A percentile compares a stretch with the other conserved stretches of the same genome.
Evolutionary conservation across 768 basidiomycete genomes (phyloP).

Genomic region (Boletus insuetus): DNA sequence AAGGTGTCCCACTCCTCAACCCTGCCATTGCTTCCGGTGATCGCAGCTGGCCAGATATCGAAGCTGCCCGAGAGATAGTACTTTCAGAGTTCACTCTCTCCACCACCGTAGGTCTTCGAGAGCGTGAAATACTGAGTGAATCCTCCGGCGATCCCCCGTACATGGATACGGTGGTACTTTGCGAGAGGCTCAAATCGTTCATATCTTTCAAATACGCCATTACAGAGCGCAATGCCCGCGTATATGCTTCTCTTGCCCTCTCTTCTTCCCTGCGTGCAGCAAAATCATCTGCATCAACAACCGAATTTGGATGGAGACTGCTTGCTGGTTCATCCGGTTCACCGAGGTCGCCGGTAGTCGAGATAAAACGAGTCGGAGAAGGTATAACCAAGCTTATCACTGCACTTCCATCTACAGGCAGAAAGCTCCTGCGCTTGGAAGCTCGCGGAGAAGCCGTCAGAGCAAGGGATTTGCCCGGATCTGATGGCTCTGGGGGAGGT

Average conservation of each 20-base stretch:
- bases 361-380: conserved; percentile 59
- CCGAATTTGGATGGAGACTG: conserved; percentile 43
- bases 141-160: conserved; percentile 55
- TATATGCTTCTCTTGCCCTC: conserved; percentile 65
- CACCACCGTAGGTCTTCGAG: conserved; percentile 66
- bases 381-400: conserved; percentile 60
- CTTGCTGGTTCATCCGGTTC: conserved; percentile 30
- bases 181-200: conserved; percentile 81
- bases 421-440: conserved; percentile 81
- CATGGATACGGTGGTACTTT: conserved; percentile 52
- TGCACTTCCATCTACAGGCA: conserved; percentile 75
- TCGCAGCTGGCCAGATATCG: conserved; percentile 57
- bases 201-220: conserved; percentile 97
- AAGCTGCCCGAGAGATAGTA: conserved; percentile 51
- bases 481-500: conserved; percentile 3
- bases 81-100: conserved; percentile 45
- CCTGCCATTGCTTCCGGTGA: conserved; percentile 62
- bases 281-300: conserved; percentile 42
- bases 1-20: conserved; percentile 55
- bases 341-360: conserved; percentile 37
- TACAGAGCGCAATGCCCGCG: conserved; percentile 80
- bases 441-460: conserved; percentile 46
- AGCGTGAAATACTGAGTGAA: conserved; percentile 36
- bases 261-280: conserved; percentile 65
- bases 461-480: conserved; percentile 35